Percentiles rank a stretch among this genome's conserved stretches.
phyloP scores from a whole-genome alignment of 1,139 yeast genomes.

The Pichia sp. region DNA sequence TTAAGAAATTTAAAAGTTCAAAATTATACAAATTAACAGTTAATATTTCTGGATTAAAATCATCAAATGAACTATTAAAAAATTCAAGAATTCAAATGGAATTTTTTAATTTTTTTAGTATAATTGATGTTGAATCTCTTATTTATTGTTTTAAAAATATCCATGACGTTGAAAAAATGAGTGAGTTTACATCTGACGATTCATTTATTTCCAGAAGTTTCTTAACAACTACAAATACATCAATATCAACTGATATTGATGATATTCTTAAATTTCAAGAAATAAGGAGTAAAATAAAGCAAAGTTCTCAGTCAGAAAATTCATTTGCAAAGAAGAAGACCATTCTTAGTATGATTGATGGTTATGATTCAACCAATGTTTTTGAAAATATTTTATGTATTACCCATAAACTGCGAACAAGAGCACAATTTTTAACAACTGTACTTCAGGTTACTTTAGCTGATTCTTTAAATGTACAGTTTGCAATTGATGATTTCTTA shows the following conservation, averaged over 20 bases:
- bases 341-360: not conserved
- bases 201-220: constrained; percentile 16
- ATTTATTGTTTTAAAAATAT: constrained; percentile 10
- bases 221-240: constrained; percentile 15
- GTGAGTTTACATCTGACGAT: constrained; percentile 12
- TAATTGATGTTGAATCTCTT: constrained; percentile 11
- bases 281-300: not conserved
- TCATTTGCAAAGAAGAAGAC: too few species aligned
- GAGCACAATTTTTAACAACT: constrained; percentile 23
- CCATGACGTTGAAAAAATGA: constrained; percentile 9
- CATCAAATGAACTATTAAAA: not conserved
- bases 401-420: constrained; percentile 20
- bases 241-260: constrained; percentile 11
- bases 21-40: constrained; percentile 14
- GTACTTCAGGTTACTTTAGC: constrained; percentile 14
- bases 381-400: constrained; percentile 15
- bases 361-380: not conserved
- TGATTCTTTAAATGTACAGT: constrained; percentile 12
- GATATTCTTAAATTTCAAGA: constrained; percentile 8
- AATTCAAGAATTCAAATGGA: constrained; percentile 13
- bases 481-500: constrained; percentile 23
- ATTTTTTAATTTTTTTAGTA: constrained; percentile 16
- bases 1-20: constrained; percentile 3
- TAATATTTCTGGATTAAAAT: constrained; percentile 11
- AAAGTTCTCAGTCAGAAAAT: not conserved